Evolutionary conservation across 228 moss, liverwort and hornwort species (phyloP).

Genomic region (Sphagnum magellanicum): DNA sequence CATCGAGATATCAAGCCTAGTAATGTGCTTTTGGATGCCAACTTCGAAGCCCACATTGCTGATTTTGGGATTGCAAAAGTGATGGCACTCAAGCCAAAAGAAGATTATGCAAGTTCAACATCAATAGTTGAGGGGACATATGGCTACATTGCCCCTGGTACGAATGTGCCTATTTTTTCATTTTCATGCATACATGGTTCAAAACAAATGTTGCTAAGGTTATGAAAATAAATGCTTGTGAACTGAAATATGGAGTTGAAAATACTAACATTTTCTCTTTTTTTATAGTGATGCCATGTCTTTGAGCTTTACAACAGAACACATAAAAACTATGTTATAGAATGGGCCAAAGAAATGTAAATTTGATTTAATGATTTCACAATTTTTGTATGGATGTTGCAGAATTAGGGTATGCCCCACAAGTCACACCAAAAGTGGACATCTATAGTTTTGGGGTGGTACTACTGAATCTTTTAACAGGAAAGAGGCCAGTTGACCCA

Average conservation of each 20-base stretch:
- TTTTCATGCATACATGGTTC: no score
- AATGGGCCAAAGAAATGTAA: no score
- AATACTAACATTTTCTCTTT: no score
- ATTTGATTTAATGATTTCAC: no score
- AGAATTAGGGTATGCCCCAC: slow-evolving; percentile 59
- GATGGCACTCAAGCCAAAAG: slow-evolving; percentile 28
- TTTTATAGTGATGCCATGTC: no score
- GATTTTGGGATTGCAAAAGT: slow-evolving; percentile 78
- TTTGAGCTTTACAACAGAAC: no score
- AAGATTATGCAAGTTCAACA: slow-evolving; percentile 17
- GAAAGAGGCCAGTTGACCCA: slow-evolving; percentile 51
- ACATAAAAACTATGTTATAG: no score
- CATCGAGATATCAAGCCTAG: slow-evolving; percentile 75
- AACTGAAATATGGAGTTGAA: no score
- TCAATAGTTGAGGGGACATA: slow-evolving; percentile 60
- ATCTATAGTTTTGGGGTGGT: slow-evolving; percentile 73
- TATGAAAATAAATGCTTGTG: no score
- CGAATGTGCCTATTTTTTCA: not conserved
- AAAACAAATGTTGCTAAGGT: no score
- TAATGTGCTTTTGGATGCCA: slow-evolving; percentile 58
- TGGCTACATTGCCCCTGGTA: slow-evolving; percentile 88
- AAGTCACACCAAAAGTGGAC: slow-evolving; percentile 57
- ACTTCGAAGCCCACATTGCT: slow-evolving; percentile 55
- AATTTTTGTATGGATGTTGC: slow-evolving; percentile 7
- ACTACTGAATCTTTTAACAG: slow-evolving; percentile 66